Percentiles rank a stretch among this genome's conserved stretches.
These are phyloP conservation scores for Solanum chiquidenum DNA, from an alignment of 257 asterid species.

Conservation along the genomic window DNA sequence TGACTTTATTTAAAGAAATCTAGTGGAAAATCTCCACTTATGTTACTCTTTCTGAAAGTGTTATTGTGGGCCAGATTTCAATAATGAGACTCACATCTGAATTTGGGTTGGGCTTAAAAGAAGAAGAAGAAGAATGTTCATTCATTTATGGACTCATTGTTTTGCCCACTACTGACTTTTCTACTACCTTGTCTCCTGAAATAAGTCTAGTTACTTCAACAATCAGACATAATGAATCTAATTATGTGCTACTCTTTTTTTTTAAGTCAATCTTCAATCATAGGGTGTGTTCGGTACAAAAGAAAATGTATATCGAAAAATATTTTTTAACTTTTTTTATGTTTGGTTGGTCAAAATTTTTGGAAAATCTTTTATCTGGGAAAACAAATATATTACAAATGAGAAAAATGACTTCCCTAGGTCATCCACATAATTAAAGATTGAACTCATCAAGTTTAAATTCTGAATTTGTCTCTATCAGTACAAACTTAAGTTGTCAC, in stretches of 20 bases:
- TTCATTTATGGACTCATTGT: not conserved
- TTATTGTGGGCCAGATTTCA: not conserved
- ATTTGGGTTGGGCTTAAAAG: not conserved
- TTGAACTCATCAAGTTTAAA: too few relatives aligned
- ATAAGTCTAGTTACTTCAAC: not conserved
- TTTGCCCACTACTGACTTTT: not conserved
- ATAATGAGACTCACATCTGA: not conserved
- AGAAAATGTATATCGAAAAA: too few relatives aligned
- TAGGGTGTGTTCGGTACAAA: accelerated
- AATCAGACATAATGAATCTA: not conserved
- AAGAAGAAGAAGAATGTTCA: not conserved
- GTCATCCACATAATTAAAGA: too few relatives aligned
- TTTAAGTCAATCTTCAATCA: not conserved
- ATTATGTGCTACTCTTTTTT: too few relatives aligned
- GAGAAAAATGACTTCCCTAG: too few relatives aligned
- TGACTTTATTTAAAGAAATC: not conserved
- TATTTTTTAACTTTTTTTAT: too few relatives aligned
- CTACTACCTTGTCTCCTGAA: not conserved
- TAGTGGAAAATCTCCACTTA: not conserved
- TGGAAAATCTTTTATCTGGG: too few relatives aligned
- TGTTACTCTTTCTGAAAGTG: not conserved
- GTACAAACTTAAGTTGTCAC: not conserved
- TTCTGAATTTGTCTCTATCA: too few relatives aligned
- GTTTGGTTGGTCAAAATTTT: too few relatives aligned
- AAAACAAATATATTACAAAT: too few relatives aligned